Evolutionary conservation across 768 basidiomycete genomes (phyloP).

Genomic region (Leucogyrophana mollusca): DNA sequence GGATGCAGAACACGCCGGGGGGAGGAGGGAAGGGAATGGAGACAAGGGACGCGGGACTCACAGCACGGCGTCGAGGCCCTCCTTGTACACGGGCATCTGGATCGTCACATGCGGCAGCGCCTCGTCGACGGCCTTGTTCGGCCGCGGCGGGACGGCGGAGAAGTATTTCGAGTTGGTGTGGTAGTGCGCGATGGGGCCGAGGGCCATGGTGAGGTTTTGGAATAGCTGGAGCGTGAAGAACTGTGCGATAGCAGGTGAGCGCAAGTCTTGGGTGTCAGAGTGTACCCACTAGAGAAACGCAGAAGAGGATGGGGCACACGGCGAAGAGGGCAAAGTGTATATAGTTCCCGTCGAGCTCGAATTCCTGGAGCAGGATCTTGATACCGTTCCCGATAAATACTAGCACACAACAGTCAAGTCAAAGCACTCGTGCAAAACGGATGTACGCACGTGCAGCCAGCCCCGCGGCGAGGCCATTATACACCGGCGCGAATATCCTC

Average conservation of each 20-base stretch:
- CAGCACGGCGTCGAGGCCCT: constrained; percentile 79
- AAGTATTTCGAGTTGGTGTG: constrained; percentile 84
- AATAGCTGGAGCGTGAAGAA: constrained; percentile 74
- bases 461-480: constrained; percentile 64
- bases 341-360: constrained; percentile 60
- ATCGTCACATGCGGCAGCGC: constrained; percentile 73
- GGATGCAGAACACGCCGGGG: too few relatives aligned
- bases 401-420: constrained; percentile 24
- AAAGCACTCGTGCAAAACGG: neutral
- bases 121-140: constrained; percentile 60
- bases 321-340: constrained; percentile 63
- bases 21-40: too few relatives aligned
- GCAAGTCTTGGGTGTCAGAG: too few relatives aligned
- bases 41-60: constrained; percentile 34
- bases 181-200: constrained; percentile 84
- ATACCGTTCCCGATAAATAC: constrained; percentile 71
- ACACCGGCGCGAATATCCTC: constrained; percentile 65
- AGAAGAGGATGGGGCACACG: constrained; percentile 71
- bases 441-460: constrained; percentile 58
- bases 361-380: constrained; percentile 62
- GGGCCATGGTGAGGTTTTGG: constrained; percentile 20
- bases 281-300: constrained; percentile 64
- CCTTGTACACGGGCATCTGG: constrained; percentile 87
- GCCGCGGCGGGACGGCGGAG: constrained; percentile 61
- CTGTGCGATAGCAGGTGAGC: constrained; percentile 22